These are phyloP conservation scores for Cymbopogon flexuosus DNA, from an alignment of 202 grass and related monocot species.

Conservation along the genomic window DNA sequence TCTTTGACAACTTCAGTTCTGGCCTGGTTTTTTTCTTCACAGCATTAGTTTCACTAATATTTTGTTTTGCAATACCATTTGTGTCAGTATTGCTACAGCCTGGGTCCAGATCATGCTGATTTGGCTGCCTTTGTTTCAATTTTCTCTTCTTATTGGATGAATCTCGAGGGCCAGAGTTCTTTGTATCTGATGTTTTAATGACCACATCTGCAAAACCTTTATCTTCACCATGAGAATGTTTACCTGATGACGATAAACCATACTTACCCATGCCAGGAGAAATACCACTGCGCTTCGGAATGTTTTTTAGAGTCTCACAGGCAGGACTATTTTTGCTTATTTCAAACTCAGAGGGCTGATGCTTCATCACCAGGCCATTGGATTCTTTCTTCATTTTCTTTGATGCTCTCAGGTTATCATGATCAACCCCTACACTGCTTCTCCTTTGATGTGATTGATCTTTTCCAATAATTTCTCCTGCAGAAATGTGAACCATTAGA, in stretches of 20 bases:
- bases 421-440: constrained; percentile 41
- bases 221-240: constrained; percentile 15
- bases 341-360: constrained; percentile 35
- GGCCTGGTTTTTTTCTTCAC: constrained; percentile 29
- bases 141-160: constrained; percentile 41
- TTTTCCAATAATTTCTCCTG: constrained; percentile 44
- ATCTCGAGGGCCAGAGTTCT: constrained; percentile 25
- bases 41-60: constrained; percentile 35
- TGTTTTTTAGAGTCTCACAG: constrained; percentile 29
- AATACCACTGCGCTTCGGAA: constrained; percentile 7
- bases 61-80: constrained; percentile 31
- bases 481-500: constrained; percentile 22
- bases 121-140: constrained; percentile 35
- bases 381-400: constrained; percentile 78
- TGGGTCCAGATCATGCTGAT: constrained; percentile 25
- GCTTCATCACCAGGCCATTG: constrained; percentile 35
- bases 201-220: constrained; percentile 22
- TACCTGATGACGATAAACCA: constrained; percentile 39
- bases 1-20: constrained; percentile 28
- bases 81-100: background rate
- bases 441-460: constrained; percentile 40
- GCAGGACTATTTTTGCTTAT: constrained; percentile 38
- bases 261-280: constrained; percentile 34
- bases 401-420: constrained; percentile 43
- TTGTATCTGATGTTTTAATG: constrained; percentile 28